Conservation (phyloP, 176 grass and related monocot species). For the Neostapfia colusana region DNA sequence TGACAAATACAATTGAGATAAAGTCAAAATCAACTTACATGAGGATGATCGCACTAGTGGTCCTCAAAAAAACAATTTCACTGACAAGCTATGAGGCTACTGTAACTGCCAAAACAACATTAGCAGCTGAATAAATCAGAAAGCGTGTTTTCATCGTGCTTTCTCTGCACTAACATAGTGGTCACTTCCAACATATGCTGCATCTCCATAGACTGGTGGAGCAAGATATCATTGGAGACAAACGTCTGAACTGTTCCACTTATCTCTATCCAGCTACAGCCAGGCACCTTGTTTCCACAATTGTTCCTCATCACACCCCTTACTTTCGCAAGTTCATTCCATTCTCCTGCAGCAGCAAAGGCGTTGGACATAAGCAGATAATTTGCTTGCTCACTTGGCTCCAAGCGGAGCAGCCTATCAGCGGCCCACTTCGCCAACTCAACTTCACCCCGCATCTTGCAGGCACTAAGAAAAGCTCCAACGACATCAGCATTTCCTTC, state of each 20-base stretch:
- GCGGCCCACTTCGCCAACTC: conserved; percentile 64
- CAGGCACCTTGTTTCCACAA: conserved; percentile 55
- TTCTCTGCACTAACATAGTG: conserved; percentile 12
- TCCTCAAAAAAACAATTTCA: not conserved
- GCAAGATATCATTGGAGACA: conserved; percentile 56
- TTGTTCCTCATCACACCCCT: conserved; percentile 52
- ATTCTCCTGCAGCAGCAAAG: conserved; percentile 55
- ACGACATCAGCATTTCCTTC: conserved; percentile 51
- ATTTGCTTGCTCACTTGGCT: conserved; percentile 64
- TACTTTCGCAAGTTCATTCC: conserved; percentile 50
- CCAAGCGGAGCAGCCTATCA: conserved; percentile 54
- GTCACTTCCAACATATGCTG: conserved; percentile 50
- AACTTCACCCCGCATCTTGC: conserved; percentile 56
- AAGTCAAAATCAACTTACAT: conserved; percentile 2
- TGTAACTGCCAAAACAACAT: conserved; percentile 1
- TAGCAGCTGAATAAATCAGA: conserved; percentile 13
- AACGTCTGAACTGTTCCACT: conserved; percentile 54
- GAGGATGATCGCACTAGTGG: not conserved
- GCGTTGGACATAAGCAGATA: conserved; percentile 69
- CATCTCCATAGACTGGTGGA: conserved; percentile 40
- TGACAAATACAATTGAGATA: not conserved
- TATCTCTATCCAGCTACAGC: conserved; percentile 72
- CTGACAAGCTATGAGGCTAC: not conserved
- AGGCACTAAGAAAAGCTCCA: conserved; percentile 72
- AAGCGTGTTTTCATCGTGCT: not conserved